phyloP scores from a whole-genome alignment of 2,329 filamentous ascomycete species.

The Penicillium sp. region DNA sequence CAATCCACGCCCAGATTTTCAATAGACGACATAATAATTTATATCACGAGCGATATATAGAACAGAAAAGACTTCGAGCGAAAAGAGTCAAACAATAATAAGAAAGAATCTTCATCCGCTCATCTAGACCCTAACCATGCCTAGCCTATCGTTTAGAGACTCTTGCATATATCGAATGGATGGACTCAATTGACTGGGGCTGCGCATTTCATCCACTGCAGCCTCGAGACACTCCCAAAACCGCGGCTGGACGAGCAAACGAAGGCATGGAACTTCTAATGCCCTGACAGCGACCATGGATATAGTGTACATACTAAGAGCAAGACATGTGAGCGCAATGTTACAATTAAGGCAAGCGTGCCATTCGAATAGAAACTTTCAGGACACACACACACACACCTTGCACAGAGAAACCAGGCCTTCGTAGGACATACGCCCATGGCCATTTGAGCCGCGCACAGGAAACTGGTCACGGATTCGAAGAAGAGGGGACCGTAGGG shows the following conservation, averaged over 20 bases:
- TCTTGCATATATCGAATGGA: constrained; percentile 12
- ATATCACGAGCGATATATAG: no score
- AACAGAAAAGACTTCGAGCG: no score
- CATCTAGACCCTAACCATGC: background rate
- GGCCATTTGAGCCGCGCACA: background rate
- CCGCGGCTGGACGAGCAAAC: background rate
- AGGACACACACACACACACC: background rate
- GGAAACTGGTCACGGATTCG: constrained; percentile 10
- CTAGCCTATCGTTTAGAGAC: background rate
- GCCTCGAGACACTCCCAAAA: background rate
- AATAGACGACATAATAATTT: no score
- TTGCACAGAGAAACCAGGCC: constrained; percentile 5
- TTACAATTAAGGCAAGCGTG: background rate
- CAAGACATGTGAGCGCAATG: background rate
- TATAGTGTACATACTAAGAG: constrained; percentile 4
- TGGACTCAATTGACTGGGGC: background rate
- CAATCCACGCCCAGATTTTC: no score
- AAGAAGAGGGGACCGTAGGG: constrained; percentile 14
- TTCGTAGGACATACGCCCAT: background rate
- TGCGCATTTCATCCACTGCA: background rate
- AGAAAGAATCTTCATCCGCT: no score
- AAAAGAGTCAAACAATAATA: background rate
- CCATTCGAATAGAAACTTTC: background rate
- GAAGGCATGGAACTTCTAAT: constrained; percentile 2
- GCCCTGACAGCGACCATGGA: background rate